phyloP scores from a whole-genome alignment of 2,329 filamentous ascomycete species.

The Aspergillus oerlinghausenensis region DNA sequence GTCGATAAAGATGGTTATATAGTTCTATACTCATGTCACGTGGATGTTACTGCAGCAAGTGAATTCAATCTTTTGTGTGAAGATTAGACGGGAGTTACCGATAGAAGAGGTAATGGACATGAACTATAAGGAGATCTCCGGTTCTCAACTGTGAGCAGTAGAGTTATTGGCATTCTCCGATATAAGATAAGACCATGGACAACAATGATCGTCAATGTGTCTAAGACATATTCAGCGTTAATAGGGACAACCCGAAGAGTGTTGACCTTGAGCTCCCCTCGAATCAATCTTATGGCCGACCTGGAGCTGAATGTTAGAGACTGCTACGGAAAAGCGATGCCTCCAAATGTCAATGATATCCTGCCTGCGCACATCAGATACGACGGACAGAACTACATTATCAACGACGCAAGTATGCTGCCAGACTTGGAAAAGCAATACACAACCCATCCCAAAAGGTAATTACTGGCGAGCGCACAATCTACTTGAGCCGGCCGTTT shows the following conservation, averaged over 20 bases:
- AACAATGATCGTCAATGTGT: conserved; percentile 45
- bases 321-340: conserved; percentile 24
- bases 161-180: too few relatives aligned
- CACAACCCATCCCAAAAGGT: too few relatives aligned
- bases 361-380: conserved; percentile 50
- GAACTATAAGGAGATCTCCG: too few relatives aligned
- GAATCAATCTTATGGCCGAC: conserved; percentile 48
- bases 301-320: too few relatives aligned
- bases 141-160: too few relatives aligned
- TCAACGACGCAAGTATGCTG: conserved; percentile 49
- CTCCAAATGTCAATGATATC: conserved; percentile 52
- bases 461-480: conserved; percentile 44
- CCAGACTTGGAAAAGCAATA: too few relatives aligned
- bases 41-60: too few relatives aligned
- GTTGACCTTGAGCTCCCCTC: conserved; percentile 56
- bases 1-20: too few relatives aligned
- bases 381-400: conserved; percentile 63
- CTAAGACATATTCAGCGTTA: conserved; percentile 20
- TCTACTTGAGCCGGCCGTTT: conserved; percentile 40
- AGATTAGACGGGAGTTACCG: too few relatives aligned
- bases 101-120: too few relatives aligned
- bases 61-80: too few relatives aligned
- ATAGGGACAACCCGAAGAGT: conserved; percentile 33
- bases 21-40: too few relatives aligned
- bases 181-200: conserved; percentile 22